Percentiles rank a stretch among this genome's conserved stretches.
Conservation (phyloP, 1,284 basidiomycete species). For the Fomitiporia mediterranea region DNA sequence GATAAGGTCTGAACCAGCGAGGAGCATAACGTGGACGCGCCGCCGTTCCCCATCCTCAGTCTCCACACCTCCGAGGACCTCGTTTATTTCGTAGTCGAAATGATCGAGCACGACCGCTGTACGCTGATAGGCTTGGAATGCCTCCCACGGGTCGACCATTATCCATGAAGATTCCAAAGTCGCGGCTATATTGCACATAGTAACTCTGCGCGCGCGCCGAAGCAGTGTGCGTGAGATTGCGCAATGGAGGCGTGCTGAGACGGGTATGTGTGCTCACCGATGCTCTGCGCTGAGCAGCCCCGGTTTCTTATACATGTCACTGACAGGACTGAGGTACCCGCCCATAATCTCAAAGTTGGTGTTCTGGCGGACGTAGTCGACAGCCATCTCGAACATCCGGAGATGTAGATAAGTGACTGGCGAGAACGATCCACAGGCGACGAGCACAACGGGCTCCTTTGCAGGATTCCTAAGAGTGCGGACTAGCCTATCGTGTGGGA, state of each 20-base stretch:
- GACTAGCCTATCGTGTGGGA: conserved; percentile 15
- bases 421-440: conserved; percentile 79
- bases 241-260: conserved; percentile 5
- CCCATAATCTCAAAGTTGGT: conserved; percentile 92
- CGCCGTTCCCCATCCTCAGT: conserved; percentile 62
- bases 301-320: conserved; percentile 89
- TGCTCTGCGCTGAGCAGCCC: conserved; percentile 79
- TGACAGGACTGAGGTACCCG: conserved; percentile 92
- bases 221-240: background rate
- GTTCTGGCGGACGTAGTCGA: conserved; percentile 89
- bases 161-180: conserved; percentile 71
- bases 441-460: conserved; percentile 71
- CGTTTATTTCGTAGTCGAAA: conserved; percentile 92
- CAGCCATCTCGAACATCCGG: conserved; percentile 98
- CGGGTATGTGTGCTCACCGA: conserved; percentile 46
- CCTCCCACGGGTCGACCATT: conserved; percentile 98
- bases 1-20: conserved; percentile 96
- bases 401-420: conserved; percentile 80
- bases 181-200: conserved; percentile 85
- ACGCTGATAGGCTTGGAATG: conserved; percentile 89
- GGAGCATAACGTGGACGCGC: conserved; percentile 79
- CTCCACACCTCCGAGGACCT: conserved; percentile 64
- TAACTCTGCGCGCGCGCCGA: conserved; percentile 28
- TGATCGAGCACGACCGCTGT: conserved; percentile 96
- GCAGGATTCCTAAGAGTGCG: conserved; percentile 48